These are phyloP conservation scores for Priceomyces melissophilus DNA, from an alignment of 805 yeast species.

Conservation along the genomic window DNA sequence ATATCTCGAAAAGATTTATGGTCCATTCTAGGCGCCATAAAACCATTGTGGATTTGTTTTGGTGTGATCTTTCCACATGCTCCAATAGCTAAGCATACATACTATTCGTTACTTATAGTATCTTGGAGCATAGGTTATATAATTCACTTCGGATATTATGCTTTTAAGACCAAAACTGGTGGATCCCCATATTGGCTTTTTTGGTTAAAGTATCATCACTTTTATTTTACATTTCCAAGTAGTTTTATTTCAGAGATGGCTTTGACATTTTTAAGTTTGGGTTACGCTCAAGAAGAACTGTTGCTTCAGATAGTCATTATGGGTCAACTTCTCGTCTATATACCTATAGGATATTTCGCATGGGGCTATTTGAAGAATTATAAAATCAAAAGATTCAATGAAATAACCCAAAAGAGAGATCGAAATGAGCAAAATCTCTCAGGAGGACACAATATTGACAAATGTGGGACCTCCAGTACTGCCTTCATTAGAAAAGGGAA, in stretches of 20 bases:
- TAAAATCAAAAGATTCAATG: slow-evolving; percentile 16
- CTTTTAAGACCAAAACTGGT: slow-evolving; percentile 34
- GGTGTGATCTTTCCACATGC: slow-evolving; percentile 42
- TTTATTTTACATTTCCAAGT: slow-evolving; percentile 33
- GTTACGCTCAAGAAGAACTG: slow-evolving; percentile 23
- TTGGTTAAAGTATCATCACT: slow-evolving; percentile 34
- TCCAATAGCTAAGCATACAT: slow-evolving; percentile 37
- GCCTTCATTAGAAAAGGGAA: neutral
- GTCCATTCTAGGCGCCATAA: slow-evolving; percentile 24
- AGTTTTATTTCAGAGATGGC: slow-evolving; percentile 32
- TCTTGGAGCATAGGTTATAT: slow-evolving; percentile 34
- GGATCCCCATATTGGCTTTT: slow-evolving; percentile 32
- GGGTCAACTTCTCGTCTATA: slow-evolving; percentile 25
- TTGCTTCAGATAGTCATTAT: slow-evolving; percentile 24
- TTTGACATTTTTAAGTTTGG: slow-evolving; percentile 32
- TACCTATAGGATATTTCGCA: slow-evolving; percentile 34
- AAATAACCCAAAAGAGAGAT: slow-evolving; percentile 18
- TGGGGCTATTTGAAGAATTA: slow-evolving; percentile 29
- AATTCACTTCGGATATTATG: slow-evolving; percentile 31
- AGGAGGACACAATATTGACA: too few species aligned
- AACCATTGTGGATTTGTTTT: slow-evolving; percentile 38
- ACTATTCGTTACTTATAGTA: slow-evolving; percentile 35
- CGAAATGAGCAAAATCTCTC: too few species aligned
- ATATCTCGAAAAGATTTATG: slow-evolving; percentile 18
- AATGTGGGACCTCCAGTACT: too few species aligned